Conservation (phyloP, 139 green algal species). For the Chlorella sp. region DNA sequence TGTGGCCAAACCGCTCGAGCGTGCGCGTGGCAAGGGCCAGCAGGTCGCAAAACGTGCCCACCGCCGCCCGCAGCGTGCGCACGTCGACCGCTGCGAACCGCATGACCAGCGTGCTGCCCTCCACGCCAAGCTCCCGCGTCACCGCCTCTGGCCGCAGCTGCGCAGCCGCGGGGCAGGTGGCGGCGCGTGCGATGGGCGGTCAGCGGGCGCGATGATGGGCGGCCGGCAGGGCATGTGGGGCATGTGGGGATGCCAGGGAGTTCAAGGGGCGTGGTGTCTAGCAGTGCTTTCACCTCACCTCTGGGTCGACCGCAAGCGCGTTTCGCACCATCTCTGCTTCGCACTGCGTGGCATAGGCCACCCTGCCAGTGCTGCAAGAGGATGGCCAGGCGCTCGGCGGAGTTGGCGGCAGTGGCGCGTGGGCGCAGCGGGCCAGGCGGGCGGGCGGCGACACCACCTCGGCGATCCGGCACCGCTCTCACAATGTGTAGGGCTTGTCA, state of each 20-base stretch:
- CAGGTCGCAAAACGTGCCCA: slow-evolving; percentile 50
- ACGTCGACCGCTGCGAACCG: slow-evolving; percentile 38
- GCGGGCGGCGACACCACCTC: background rate
- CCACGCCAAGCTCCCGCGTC: slow-evolving; percentile 17
- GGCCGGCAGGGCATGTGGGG: background rate
- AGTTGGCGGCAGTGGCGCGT: background rate
- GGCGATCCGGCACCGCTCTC: background rate
- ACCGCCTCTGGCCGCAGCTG: slow-evolving; percentile 46
- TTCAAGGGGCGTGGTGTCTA: background rate
- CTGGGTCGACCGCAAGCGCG: slow-evolving; percentile 36
- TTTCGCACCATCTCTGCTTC: slow-evolving; percentile 36
- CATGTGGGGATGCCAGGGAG: background rate
- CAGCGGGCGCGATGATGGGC: background rate
- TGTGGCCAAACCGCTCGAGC: slow-evolving; percentile 38
- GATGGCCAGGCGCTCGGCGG: too few relatives aligned
- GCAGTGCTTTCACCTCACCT: slow-evolving; percentile 13
- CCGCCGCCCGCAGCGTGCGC: slow-evolving; percentile 40
- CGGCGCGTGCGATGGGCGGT: background rate
- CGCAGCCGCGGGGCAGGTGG: too few relatives aligned
- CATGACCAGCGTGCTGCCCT: slow-evolving; percentile 21
- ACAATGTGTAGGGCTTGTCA: slow-evolving; percentile 41
- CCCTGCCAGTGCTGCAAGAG: slow-evolving; percentile 8
- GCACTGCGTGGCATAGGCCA: slow-evolving; percentile 16
- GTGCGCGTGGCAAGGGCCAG: slow-evolving; percentile 34
- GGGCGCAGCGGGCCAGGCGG: background rate